phyloP scores from a whole-genome alignment of 108 stramenopile genomes.

The Fistulifera solaris region DNA sequence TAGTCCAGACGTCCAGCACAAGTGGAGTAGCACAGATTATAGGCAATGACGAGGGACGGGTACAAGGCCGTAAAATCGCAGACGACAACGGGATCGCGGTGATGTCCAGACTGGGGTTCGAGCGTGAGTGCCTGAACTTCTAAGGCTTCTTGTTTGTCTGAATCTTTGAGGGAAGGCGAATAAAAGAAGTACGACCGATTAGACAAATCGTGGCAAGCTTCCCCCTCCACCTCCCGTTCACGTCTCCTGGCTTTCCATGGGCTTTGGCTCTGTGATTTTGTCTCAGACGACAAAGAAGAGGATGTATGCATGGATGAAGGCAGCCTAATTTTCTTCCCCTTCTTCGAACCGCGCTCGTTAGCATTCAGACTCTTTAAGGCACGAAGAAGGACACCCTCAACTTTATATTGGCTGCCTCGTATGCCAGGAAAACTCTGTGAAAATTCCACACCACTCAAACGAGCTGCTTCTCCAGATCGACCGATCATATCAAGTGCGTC shows the following conservation, averaged over 20 bases:
- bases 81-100: slow-evolving; percentile 90
- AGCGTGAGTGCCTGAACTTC: slow-evolving; percentile 83
- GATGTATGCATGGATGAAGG: slow-evolving; percentile 14
- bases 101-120: slow-evolving; percentile 87
- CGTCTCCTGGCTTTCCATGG: slow-evolving; percentile 66
- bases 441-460: slow-evolving; percentile 85
- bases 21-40: slow-evolving; percentile 95
- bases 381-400: slow-evolving; percentile 77
- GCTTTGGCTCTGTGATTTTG: slow-evolving; percentile 65
- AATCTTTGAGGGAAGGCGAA: slow-evolving; percentile 68
- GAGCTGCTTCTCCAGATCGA: slow-evolving; percentile 84
- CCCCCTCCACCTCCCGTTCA: slow-evolving; percentile 8
- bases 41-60: slow-evolving; percentile 95
- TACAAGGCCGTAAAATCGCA: slow-evolving; percentile 96
- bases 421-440: slow-evolving; percentile 81
- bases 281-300: slow-evolving; percentile 23
- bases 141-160: slow-evolving; percentile 77
- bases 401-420: slow-evolving; percentile 73
- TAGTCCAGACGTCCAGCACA: slow-evolving; percentile 80
- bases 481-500: slow-evolving; percentile 84
- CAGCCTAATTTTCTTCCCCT: slow-evolving; percentile 22
- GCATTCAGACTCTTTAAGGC: slow-evolving; percentile 75
- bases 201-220: slow-evolving; percentile 2
- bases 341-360: slow-evolving; percentile 73
- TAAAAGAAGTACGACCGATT: slow-evolving; percentile 70